Base-by-base conservation (phyloP, 2,329 filamentous ascomycete genomes). In the Byssothecium circinans region DNA sequence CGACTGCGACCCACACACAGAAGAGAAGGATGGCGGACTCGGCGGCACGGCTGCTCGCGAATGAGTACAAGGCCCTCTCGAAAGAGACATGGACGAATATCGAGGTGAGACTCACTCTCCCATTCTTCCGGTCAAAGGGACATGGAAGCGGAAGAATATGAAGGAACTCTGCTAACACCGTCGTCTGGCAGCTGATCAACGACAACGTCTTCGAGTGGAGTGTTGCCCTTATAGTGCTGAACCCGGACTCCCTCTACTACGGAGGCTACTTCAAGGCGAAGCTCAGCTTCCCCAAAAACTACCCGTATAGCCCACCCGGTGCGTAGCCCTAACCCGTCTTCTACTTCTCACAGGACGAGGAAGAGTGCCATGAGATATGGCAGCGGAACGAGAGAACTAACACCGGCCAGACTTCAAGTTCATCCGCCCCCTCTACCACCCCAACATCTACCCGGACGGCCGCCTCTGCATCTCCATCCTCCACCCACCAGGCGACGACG, bases 31-130 rank as follows among this genome's bases (percentile, higher is more conserved):
- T 66, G 62, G 60, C 61, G 43, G 61, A 67, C 42, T 57, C 58
- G 77, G 85, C 88, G 29, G 87, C 91, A 73, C 85, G 89, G 64
- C 87, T 95, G 42, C 80, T 97, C 46, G 90, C 95, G 88, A 87
- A 87, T 60, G 92, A 97, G 78, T 85, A 89, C 75, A 87, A 88
- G 71, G 79, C 82, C 36, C 81, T 97, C 33, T 80, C 83, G 45
- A 91, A 94, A 71, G 91, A 96, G 79, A 90, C 89, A 69, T 99
- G 92, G 92, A 87, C 95, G 15, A 84, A 92, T 61, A 89, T 96
- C 58, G 88, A 95, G 69, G 88, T 91, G 73, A 53, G 81, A 46
- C 41, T 32, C 18, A 22, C 12, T 12, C 35, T 4, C n/a, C 15
- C 32, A 17, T 36, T 27, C 29, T 5, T 10, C 10, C 23, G 6